Evolutionary conservation across 768 basidiomycete species (phyloP).

Genomic region (Mycena pura): DNA sequence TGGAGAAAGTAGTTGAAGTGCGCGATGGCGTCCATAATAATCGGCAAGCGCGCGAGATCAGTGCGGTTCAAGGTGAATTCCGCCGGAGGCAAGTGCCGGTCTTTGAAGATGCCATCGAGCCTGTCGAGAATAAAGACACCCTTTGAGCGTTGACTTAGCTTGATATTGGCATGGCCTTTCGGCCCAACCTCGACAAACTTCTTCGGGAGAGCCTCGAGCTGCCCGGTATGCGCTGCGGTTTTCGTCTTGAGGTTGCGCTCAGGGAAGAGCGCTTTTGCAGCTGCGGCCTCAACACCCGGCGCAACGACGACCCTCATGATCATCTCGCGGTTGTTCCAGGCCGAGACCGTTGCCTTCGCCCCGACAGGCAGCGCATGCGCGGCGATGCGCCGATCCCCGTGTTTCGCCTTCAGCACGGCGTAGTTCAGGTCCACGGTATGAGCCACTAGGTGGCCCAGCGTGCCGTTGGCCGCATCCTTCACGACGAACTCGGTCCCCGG

Average conservation of each 20-base stretch:
- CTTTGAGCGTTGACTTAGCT: neutral
- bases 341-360: neutral
- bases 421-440: neutral
- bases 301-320: neutral
- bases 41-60: neutral
- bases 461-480: neutral
- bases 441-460: neutral
- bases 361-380: neutral
- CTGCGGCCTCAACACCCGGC: neutral
- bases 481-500: conserved; percentile 4
- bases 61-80: neutral
- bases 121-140: neutral
- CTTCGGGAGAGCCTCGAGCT: neutral
- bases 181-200: neutral
- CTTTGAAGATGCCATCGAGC: neutral
- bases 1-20: conserved; percentile 13
- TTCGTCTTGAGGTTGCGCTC: neutral
- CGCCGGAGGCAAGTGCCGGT: neutral
- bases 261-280: neutral
- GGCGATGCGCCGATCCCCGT: neutral
- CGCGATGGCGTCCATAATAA: neutral
- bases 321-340: neutral
- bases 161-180: neutral
- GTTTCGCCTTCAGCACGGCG: neutral
- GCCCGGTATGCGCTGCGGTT: neutral